Conservation (phyloP, 1,284 basidiomycete species). For the Marasmius oreades region DNA sequence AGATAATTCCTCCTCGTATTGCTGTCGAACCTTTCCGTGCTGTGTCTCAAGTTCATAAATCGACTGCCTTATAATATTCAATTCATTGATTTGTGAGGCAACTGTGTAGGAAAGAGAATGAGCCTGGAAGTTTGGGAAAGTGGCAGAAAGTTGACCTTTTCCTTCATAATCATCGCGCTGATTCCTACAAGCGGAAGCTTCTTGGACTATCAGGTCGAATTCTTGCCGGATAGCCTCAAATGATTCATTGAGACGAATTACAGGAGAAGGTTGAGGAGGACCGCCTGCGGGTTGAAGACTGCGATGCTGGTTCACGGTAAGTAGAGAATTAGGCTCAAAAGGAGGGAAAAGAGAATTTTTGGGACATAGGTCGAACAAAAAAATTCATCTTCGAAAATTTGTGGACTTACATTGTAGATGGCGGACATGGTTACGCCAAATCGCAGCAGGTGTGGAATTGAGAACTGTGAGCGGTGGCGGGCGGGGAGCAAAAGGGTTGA, state of each 20-base stretch:
- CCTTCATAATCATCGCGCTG: conserved; percentile 90
- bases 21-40: conserved; percentile 51
- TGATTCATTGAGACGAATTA: conserved; percentile 64
- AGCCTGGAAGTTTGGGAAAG: not conserved
- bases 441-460: not conserved
- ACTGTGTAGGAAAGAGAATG: conserved; percentile 13
- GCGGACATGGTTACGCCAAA: not conserved
- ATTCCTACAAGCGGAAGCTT: conserved; percentile 64
- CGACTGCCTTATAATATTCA: conserved; percentile 48
- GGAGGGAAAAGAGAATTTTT: not conserved
- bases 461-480: conserved; percentile 1
- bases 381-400: not conserved
- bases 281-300: conserved; percentile 14
- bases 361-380: not conserved
- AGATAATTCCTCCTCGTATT: conserved; percentile 58
- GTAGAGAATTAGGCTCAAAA: not conserved
- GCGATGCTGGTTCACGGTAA: conserved; percentile 13
- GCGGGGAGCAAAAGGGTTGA: conserved; percentile 10
- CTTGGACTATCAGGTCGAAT: conserved; percentile 76
- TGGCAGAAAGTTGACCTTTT: conserved; percentile 56
- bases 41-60: conserved; percentile 61
- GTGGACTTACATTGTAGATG: conserved; percentile 11
- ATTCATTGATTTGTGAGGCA: conserved; percentile 43
- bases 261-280: conserved; percentile 4
- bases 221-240: conserved; percentile 85